phyloP scores from a whole-genome alignment of 768 basidiomycete species.

The Rhodotorula kratochvilovae region DNA sequence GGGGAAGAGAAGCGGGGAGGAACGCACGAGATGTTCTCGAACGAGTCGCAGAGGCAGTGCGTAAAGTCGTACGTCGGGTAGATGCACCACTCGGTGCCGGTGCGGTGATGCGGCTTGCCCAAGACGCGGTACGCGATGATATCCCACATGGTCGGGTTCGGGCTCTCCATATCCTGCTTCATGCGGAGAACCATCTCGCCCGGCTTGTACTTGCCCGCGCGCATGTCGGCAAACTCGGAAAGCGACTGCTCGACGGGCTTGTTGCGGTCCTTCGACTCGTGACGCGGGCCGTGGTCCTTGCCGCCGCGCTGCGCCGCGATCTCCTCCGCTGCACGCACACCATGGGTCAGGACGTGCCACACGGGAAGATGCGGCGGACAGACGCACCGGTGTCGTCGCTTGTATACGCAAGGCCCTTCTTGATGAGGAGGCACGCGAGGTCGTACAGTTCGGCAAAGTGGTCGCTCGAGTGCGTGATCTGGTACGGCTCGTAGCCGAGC shows the following conservation, averaged over 20 bases:
- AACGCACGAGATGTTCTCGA: slow-evolving; percentile 96
- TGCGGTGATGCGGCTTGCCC: slow-evolving; percentile 84
- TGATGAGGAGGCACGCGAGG: slow-evolving; percentile 80
- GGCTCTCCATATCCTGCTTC: slow-evolving; percentile 83
- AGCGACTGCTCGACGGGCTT: slow-evolving; percentile 84
- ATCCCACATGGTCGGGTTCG: slow-evolving; percentile 99
- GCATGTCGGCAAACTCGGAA: slow-evolving; percentile 85
- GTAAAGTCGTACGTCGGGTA: slow-evolving; percentile 99
- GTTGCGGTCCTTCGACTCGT: slow-evolving; percentile 77
- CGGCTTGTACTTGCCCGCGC: slow-evolving; percentile 77
- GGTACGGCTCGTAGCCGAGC: slow-evolving; percentile 97
- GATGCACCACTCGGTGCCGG: slow-evolving; percentile 87
- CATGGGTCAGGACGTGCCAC: not conserved
- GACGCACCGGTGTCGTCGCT: slow-evolving; percentile 83
- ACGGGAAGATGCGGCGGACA: not conserved
- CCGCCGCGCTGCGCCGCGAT: slow-evolving; percentile 83
- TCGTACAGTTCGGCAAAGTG: slow-evolving; percentile 84
- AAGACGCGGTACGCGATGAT: slow-evolving; percentile 91
- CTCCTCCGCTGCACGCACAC: slow-evolving; percentile 88
- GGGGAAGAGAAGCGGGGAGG: not conserved
- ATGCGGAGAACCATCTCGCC: slow-evolving; percentile 91
- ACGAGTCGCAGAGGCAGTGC: slow-evolving; percentile 94
- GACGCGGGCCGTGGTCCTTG: slow-evolving; percentile 69
- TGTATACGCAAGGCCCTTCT: slow-evolving; percentile 86
- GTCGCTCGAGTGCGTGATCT: slow-evolving; percentile 98